Evolutionary conservation across 2,329 filamentous ascomycete genomes (phyloP).

Genomic region (Fusarium equiseti): DNA sequence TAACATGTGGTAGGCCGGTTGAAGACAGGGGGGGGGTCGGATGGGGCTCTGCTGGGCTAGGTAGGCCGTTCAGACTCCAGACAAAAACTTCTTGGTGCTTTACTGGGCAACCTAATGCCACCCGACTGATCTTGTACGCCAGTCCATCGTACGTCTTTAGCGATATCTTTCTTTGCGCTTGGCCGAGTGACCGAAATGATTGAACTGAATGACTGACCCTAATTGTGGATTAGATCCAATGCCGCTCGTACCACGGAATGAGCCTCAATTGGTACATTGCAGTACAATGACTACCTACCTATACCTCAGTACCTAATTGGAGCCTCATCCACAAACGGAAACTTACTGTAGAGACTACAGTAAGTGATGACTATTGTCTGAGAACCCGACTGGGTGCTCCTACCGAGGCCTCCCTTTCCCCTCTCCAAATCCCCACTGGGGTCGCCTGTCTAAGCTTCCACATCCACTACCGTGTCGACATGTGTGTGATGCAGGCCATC

Average conservation of each 20-base stretch:
- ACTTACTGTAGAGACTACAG: background rate
- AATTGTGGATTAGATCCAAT: slow-evolving; percentile 3
- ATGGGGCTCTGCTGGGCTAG: slow-evolving; percentile 42
- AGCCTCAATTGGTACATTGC: slow-evolving; percentile 9
- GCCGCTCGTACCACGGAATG: slow-evolving; percentile 4
- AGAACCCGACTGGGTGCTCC: slow-evolving; percentile 20
- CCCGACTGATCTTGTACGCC: slow-evolving; percentile 5
- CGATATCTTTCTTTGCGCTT: slow-evolving; percentile 29
- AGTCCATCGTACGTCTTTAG: slow-evolving; percentile 20
- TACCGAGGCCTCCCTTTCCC: slow-evolving; percentile 39
- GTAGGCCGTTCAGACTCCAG: background rate
- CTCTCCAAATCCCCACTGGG: slow-evolving; percentile 35
- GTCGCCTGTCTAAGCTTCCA: slow-evolving; percentile 41
- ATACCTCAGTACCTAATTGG: background rate
- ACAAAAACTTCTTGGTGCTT: background rate
- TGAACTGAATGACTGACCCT: slow-evolving; percentile 9
- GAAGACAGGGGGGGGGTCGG: slow-evolving; percentile 35
- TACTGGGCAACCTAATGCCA: slow-evolving; percentile 3
- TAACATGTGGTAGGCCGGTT: slow-evolving; percentile 42
- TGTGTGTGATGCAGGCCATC: slow-evolving; percentile 37
- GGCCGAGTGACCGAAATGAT: slow-evolving; percentile 12
- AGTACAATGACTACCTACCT: background rate
- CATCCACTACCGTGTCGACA: slow-evolving; percentile 40
- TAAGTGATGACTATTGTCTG: background rate
- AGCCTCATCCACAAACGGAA: background rate